These are phyloP conservation scores for Aspergillus brasiliensis DNA, from an alignment of 2,329 filamentous ascomycete species.

Conservation along the genomic window DNA sequence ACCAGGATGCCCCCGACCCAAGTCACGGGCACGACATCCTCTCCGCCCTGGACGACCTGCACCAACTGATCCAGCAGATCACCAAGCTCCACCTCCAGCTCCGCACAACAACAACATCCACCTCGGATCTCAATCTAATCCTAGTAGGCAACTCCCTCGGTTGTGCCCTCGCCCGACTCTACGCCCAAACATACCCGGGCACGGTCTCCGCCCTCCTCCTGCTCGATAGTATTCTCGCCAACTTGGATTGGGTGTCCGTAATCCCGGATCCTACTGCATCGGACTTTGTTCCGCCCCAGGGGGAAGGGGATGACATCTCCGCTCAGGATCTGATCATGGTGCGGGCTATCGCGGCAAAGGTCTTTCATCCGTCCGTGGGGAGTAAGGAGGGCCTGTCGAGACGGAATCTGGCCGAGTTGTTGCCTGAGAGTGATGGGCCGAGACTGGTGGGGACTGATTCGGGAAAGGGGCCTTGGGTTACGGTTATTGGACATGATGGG, in stretches of 20 bases:
- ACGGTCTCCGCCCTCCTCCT: slow-evolving; percentile 52
- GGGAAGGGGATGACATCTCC: slow-evolving; percentile 34
- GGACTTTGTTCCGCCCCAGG: slow-evolving; percentile 51
- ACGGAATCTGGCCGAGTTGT: slow-evolving; percentile 45
- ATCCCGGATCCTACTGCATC: slow-evolving; percentile 58
- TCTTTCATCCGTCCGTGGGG: slow-evolving; percentile 54
- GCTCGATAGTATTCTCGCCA: slow-evolving; percentile 61
- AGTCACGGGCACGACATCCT: slow-evolving; percentile 13
- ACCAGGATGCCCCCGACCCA: slow-evolving; percentile 34
- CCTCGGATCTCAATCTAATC: slow-evolving; percentile 38
- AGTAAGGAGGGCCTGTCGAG: slow-evolving; percentile 56
- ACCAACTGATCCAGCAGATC: slow-evolving; percentile 48
- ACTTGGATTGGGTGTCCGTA: slow-evolving; percentile 57
- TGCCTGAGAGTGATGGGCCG: slow-evolving; percentile 50
- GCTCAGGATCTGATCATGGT: slow-evolving; percentile 38
- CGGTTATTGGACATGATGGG: slow-evolving; percentile 58
- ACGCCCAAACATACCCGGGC: slow-evolving; percentile 50
- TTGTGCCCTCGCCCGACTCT: slow-evolving; percentile 56
- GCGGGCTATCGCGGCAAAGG: slow-evolving; percentile 34
- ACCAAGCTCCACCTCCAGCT: slow-evolving; percentile 34
- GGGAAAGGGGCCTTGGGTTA: slow-evolving; percentile 44
- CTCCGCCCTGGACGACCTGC: slow-evolving; percentile 35
- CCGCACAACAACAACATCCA: slow-evolving; percentile 13
- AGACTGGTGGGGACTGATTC: slow-evolving; percentile 38
- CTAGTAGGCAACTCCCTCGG: slow-evolving; percentile 57